phyloP scores from a whole-genome alignment of 257 asterid species.

The Salvia hispanica region DNA sequence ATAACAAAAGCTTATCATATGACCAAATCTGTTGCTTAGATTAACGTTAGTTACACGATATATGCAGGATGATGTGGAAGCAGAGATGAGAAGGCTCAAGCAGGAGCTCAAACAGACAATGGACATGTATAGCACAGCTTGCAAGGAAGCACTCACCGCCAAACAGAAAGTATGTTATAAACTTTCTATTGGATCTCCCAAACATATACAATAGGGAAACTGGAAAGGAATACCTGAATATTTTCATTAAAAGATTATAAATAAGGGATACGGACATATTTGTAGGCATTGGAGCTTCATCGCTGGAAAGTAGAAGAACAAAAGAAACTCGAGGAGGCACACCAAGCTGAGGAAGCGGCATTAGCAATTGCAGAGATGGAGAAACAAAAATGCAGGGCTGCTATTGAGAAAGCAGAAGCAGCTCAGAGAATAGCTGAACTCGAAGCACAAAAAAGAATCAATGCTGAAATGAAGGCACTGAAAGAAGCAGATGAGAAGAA shows the following conservation, averaged over 20 bases:
- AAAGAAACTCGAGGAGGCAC: slow-evolving; percentile 68
- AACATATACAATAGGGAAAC: not conserved
- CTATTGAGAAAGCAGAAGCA: slow-evolving; percentile 87
- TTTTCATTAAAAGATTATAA: slow-evolving; percentile 4
- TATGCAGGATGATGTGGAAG: slow-evolving; percentile 80
- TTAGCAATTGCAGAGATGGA: slow-evolving; percentile 73
- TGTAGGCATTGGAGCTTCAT: slow-evolving; percentile 80
- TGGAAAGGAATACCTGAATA: not conserved
- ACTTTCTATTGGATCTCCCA: not conserved
- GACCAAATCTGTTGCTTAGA: not conserved
- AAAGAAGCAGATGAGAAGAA: slow-evolving; percentile 77
- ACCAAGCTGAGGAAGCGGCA: slow-evolving; percentile 78
- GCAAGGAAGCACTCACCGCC: slow-evolving; percentile 89
- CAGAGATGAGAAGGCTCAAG: slow-evolving; percentile 94
- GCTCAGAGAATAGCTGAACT: slow-evolving; percentile 85
- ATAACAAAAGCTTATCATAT: not conserved
- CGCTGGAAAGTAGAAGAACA: slow-evolving; percentile 84
- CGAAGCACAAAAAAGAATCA: slow-evolving; percentile 77
- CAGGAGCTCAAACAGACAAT: slow-evolving; percentile 89
- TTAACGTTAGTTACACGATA: not conserved
- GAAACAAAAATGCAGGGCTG: slow-evolving; percentile 75
- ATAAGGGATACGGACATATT: slow-evolving; percentile 5
- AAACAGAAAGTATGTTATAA: slow-evolving; percentile 58
- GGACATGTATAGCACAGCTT: slow-evolving; percentile 95
- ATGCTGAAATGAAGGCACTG: slow-evolving; percentile 71